phyloP scores from a whole-genome alignment of 2,329 filamentous ascomycete genomes.

The Diaporthe velutina region DNA sequence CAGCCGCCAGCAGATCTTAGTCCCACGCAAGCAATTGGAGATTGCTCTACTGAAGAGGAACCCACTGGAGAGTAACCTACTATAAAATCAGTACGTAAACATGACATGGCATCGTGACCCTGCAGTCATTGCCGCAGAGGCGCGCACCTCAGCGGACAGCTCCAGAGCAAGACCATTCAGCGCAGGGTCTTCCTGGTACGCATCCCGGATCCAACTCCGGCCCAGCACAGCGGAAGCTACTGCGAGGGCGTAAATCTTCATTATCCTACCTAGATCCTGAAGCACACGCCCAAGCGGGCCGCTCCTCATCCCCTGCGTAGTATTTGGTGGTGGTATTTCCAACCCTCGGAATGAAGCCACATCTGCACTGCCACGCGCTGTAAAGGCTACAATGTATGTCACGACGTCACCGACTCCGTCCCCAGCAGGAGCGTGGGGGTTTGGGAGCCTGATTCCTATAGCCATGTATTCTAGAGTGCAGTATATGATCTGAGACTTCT shows the following conservation, averaged over 20 bases:
- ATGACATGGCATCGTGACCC: too few relatives aligned
- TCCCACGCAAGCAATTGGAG: neutral
- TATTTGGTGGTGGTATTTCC: neutral
- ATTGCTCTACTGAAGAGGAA: too few relatives aligned
- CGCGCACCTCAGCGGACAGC: neutral
- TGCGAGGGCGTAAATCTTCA: neutral
- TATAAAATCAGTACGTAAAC: too few relatives aligned
- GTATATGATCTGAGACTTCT: neutral
- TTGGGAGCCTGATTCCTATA: too few relatives aligned
- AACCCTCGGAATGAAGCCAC: neutral
- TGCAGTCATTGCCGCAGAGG: neutral
- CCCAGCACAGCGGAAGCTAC: neutral
- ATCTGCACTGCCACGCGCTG: too few relatives aligned
- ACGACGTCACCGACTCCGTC: neutral
- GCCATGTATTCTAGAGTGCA: too few relatives aligned
- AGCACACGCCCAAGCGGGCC: neutral
- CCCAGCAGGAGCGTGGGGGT: neutral
- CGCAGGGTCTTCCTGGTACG: neutral
- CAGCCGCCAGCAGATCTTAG: too few relatives aligned
- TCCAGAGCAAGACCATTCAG: neutral
- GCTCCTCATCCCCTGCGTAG: neutral
- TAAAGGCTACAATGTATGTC: neutral
- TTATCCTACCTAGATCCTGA: neutral
- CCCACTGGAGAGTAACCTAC: too few relatives aligned
- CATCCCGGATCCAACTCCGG: neutral